Percentiles rank a stretch among this genome's conserved stretches.
phyloP scores from a whole-genome alignment of 2,329 filamentous ascomycete genomes.

The Claviceps spartinae region DNA sequence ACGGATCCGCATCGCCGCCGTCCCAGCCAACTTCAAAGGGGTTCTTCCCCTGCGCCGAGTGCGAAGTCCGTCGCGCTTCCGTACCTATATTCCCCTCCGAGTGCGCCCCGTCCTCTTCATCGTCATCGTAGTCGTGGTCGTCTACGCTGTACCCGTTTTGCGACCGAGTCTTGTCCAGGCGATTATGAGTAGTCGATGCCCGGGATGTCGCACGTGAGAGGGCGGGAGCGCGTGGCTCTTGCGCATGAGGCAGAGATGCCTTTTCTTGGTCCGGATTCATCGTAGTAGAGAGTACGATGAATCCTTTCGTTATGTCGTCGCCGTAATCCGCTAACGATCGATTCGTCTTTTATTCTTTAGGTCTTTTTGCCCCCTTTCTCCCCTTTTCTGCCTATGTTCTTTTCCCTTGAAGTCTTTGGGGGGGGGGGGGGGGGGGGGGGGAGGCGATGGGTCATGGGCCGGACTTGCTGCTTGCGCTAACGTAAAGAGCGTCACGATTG shows the following conservation, averaged over 20 bases:
- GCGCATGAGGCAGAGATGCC: neutral
- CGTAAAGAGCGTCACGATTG: no score
- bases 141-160: constrained; percentile 32
- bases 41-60: constrained; percentile 19
- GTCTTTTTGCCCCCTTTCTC: no score
- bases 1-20: constrained; percentile 53
- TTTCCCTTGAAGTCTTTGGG: no score
- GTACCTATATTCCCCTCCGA: constrained; percentile 1
- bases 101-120: neutral
- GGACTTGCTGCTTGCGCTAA: no score
- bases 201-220: neutral
- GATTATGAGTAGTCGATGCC: neutral
- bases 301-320: no score
- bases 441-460: no score
- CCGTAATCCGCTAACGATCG: no score
- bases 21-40: constrained; percentile 64
- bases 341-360: no score
- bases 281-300: neutral
- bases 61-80: constrained; percentile 2
- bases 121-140: constrained; percentile 11
- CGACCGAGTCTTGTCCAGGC: constrained; percentile 16
- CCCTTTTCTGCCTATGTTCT: no score
- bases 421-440: no score
- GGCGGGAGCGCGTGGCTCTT: neutral
- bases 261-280: constrained; percentile 4